Evolutionary conservation across 2,329 filamentous ascomycete species (phyloP).

Genomic region (Colletotrichum truncatum): DNA sequence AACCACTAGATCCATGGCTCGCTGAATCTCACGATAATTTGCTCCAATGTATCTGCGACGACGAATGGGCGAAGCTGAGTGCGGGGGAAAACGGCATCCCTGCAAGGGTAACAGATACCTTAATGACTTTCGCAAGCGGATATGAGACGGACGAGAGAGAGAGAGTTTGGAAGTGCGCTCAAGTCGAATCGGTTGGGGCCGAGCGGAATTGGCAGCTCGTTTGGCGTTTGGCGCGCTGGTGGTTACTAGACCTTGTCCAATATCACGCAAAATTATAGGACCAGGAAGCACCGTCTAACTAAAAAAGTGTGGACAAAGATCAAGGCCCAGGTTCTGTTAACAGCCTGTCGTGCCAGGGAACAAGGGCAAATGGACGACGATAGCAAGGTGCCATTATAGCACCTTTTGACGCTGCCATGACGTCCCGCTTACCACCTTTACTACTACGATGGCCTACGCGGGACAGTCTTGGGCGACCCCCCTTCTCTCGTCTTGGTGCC

Average conservation of each 20-base stretch:
- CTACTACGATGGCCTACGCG: no score
- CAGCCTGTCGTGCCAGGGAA: not conserved
- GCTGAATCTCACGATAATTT: not conserved
- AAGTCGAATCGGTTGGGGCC: constrained; percentile 17
- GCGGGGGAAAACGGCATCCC: constrained; percentile 8
- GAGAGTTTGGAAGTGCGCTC: not conserved
- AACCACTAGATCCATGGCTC: not conserved
- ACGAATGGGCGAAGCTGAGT: not conserved
- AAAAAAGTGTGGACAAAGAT: not conserved
- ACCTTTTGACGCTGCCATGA: constrained; percentile 20
- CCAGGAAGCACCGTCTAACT: not conserved
- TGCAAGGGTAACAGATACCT: not conserved
- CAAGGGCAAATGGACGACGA: not conserved
- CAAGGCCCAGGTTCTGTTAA: not conserved
- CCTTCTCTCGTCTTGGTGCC: no score
- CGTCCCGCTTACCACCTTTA: constrained; percentile 16
- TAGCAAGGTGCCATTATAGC: constrained; percentile 19
- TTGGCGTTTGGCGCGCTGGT: not conserved
- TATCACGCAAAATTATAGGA: constrained; percentile 9
- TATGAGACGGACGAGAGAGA: constrained; percentile 6
- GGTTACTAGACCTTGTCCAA: not conserved
- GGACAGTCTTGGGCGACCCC: no score
- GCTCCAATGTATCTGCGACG: constrained; percentile 14
- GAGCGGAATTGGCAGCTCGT: not conserved
- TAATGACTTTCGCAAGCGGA: not conserved